Evolutionary conservation across 2,329 filamentous ascomycete genomes (phyloP).

Genomic region (Paracorniculantispora psalliotae): DNA sequence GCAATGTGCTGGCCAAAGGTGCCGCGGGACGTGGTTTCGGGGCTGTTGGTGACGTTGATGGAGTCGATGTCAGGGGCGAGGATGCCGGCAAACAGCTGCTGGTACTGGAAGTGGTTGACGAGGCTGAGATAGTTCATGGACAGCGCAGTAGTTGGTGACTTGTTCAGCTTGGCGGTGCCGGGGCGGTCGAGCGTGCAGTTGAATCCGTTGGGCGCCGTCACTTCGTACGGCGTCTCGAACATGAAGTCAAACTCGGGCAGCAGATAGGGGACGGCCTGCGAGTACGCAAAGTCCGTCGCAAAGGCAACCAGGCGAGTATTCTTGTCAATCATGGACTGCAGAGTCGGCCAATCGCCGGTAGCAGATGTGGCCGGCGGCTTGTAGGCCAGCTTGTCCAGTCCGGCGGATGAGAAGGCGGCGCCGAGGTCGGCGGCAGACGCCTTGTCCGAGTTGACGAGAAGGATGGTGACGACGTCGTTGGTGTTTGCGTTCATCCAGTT

Average conservation of each 20-base stretch:
- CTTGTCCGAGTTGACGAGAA: slow-evolving; percentile 66
- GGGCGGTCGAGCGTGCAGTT: slow-evolving; percentile 69
- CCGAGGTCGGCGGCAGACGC: slow-evolving; percentile 51
- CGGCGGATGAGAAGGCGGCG: slow-evolving; percentile 49
- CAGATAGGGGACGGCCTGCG: slow-evolving; percentile 48
- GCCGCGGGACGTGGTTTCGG: slow-evolving; percentile 48
- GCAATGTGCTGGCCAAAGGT: slow-evolving; percentile 49
- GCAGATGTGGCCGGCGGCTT: slow-evolving; percentile 41
- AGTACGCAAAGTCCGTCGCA: slow-evolving; percentile 49
- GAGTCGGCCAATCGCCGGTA: slow-evolving; percentile 60
- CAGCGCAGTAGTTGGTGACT: slow-evolving; percentile 47
- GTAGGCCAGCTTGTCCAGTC: slow-evolving; percentile 59
- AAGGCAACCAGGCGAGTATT: slow-evolving; percentile 65
- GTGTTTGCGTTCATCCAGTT: slow-evolving; percentile 64
- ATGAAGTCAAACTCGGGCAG: slow-evolving; percentile 60
- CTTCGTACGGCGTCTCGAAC: slow-evolving; percentile 69
- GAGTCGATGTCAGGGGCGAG: slow-evolving; percentile 56
- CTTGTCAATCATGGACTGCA: slow-evolving; percentile 61
- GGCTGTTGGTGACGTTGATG: slow-evolving; percentile 61
- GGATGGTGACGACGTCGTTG: slow-evolving; percentile 69
- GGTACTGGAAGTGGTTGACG: slow-evolving; percentile 77
- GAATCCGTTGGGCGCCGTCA: slow-evolving; percentile 58
- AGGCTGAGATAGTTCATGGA: slow-evolving; percentile 59
- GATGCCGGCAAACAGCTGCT: slow-evolving; percentile 47
- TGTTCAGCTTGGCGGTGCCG: slow-evolving; percentile 31